A percentile compares a stretch with the other conserved stretches of the same genome.
phyloP scores from a whole-genome alignment of 768 basidiomycete genomes.

The Lactarius sanguifluus region DNA sequence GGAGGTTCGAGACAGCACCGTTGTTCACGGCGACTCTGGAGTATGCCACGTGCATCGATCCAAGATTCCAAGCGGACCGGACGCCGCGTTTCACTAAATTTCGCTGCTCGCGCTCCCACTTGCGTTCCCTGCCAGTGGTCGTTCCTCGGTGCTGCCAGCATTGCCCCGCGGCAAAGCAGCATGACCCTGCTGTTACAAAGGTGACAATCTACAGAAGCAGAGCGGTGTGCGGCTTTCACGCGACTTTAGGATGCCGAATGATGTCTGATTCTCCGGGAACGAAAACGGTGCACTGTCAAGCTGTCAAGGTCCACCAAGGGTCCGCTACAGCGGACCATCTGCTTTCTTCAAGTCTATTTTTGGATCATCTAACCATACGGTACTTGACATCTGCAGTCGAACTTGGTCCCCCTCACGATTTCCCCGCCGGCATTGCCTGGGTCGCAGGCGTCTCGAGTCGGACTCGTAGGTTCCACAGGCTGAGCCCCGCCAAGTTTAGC shows the following conservation, averaged over 20 bases:
- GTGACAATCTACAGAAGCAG: background rate
- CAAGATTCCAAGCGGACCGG: background rate
- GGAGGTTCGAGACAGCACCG: background rate
- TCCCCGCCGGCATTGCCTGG: conserved; percentile 64
- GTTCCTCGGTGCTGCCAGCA: background rate
- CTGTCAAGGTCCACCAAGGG: too few relatives aligned
- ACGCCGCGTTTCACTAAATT: background rate
- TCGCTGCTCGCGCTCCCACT: too few relatives aligned
- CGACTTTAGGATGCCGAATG: background rate
- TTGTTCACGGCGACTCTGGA: background rate
- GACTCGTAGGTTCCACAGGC: conserved; percentile 37
- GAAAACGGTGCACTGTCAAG: background rate
- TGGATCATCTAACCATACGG: background rate
- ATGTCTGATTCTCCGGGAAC: conserved; percentile 14
- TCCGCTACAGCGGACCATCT: too few relatives aligned
- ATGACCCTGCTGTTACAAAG: background rate
- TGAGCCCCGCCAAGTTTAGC: conserved; percentile 16
- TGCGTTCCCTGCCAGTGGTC: too few relatives aligned
- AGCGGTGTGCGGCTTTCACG: background rate
- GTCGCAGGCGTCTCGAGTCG: conserved; percentile 46
- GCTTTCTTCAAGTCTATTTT: background rate
- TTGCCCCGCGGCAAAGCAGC: background rate
- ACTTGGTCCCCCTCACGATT: conserved; percentile 61
- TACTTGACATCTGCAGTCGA: conserved; percentile 21
- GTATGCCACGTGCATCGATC: background rate